These are phyloP conservation scores for Xenoacremonium recifei DNA, from an alignment of 2,329 filamentous ascomycete species.

Conservation along the genomic window DNA sequence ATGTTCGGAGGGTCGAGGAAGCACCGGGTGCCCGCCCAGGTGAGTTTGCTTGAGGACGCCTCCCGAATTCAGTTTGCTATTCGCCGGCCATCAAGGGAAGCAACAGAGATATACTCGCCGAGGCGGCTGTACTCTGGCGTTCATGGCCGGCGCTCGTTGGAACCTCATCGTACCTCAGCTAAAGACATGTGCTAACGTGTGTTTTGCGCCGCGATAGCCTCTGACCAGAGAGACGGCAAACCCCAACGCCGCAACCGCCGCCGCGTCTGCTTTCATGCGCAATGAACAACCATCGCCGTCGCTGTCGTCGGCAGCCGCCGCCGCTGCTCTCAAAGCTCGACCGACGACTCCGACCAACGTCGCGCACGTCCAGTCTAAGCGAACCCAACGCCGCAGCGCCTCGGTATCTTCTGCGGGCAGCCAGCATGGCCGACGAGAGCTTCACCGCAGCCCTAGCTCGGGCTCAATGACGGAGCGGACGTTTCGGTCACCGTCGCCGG, in stretches of 20 bases:
- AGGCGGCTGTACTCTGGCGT: too few species aligned
- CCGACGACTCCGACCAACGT: constrained; percentile 77
- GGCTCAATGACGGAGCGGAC: constrained; percentile 87
- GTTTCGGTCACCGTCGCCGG: constrained; percentile 73
- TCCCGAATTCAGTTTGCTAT: too few species aligned
- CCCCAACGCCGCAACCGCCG: constrained; percentile 75
- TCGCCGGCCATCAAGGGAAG: too few species aligned
- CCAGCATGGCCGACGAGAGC: constrained; percentile 40
- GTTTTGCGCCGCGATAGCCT: constrained; percentile 46
- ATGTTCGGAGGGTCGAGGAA: constrained; percentile 54
- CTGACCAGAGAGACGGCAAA: constrained; percentile 63
- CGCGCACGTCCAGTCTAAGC: constrained; percentile 82
- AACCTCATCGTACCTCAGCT: too few species aligned
- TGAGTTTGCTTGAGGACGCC: constrained; percentile 35
- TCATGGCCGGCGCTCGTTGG: too few species aligned
- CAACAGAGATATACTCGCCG: too few species aligned
- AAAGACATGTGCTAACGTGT: constrained; percentile 17
- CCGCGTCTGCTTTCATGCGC: constrained; percentile 76
- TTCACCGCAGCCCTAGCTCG: constrained; percentile 67
- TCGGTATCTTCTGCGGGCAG: constrained; percentile 69
- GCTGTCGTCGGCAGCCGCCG: constrained; percentile 82
- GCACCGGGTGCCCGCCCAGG: constrained; percentile 47
- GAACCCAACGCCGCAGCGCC: constrained; percentile 69
- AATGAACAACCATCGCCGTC: constrained; percentile 59
- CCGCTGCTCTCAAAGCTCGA: constrained; percentile 76